A percentile compares a stretch with the other conserved stretches of the same genome.
phyloP scores from a whole-genome alignment of 495 filamentous ascomycete species.

The Rusavskia elegans region DNA sequence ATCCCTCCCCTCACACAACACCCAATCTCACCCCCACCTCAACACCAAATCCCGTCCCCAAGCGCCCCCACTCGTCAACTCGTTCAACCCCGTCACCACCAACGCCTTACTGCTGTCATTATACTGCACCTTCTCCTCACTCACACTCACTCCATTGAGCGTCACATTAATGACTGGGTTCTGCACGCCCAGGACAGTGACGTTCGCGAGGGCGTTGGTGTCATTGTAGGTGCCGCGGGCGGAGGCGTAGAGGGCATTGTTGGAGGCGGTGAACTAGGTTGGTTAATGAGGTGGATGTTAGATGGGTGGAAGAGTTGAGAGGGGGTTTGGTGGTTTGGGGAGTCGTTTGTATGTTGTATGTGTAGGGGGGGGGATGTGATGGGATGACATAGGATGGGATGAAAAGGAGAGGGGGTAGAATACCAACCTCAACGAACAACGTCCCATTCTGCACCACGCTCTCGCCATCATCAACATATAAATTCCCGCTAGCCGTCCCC shows the following conservation, averaged over 20 bases:
- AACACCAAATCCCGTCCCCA: conserved; percentile 42
- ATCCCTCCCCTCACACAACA: neutral
- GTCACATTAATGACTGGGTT: conserved; percentile 26
- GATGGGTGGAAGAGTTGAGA: neutral
- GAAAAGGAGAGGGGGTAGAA: neutral
- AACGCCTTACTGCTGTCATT: conserved; percentile 30
- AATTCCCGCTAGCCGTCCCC: conserved; percentile 43
- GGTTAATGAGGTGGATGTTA: conserved; percentile 4
- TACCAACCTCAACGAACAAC: conserved; percentile 36
- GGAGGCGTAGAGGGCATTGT: conserved; percentile 28
- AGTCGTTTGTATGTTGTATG: too few species aligned
- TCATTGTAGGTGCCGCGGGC: conserved; percentile 41
- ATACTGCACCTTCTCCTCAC: conserved; percentile 28
- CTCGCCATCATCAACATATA: conserved; percentile 80
- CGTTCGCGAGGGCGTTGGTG: conserved; percentile 42
- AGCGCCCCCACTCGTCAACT: conserved; percentile 34
- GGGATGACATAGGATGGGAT: too few species aligned
- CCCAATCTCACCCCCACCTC: conserved; percentile 26
- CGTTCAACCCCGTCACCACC: conserved; percentile 31
- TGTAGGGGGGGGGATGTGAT: too few species aligned
- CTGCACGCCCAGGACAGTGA: conserved; percentile 50
- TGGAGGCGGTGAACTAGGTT: conserved; percentile 31
- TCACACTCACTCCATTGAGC: conserved; percentile 32
- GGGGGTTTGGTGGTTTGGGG: too few species aligned
- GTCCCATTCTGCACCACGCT: conserved; percentile 41